Conservation (phyloP, 2,329 filamentous ascomycete genomes). For the Fusarium sp. region DNA sequence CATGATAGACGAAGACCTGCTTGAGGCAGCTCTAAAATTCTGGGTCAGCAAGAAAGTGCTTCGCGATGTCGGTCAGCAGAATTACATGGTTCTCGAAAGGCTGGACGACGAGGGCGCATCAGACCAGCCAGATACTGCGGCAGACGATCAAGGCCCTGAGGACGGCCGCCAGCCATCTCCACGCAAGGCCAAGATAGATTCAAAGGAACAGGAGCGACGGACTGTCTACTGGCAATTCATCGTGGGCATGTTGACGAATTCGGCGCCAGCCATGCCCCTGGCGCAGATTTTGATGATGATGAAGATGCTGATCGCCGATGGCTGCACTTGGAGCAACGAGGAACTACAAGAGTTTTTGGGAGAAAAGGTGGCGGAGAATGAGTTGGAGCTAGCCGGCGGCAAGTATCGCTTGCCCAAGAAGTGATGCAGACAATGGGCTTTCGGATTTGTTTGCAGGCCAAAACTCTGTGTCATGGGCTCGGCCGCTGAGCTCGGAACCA, state of each 20-base stretch:
- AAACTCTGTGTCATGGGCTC: conserved; percentile 10
- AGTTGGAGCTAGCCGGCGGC: conserved; percentile 76
- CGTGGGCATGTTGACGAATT: conserved; percentile 93
- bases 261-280: conserved; percentile 82
- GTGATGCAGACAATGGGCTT: conserved; percentile 48
- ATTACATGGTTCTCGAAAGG: conserved; percentile 77
- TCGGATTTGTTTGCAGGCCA: conserved; percentile 3
- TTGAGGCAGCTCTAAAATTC: conserved; percentile 75
- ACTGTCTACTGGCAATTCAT: conserved; percentile 92
- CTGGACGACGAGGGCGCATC: conserved; percentile 56
- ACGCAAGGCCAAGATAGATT: conserved; percentile 68
- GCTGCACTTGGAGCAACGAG: conserved; percentile 90
- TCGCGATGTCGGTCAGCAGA: conserved; percentile 64
- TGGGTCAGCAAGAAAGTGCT: conserved; percentile 79
- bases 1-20: conserved; percentile 79
- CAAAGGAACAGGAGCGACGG: conserved; percentile 71
- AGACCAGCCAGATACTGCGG: conserved; percentile 49
- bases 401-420: conserved; percentile 77
- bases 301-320: conserved; percentile 88
- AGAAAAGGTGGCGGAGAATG: conserved; percentile 79
- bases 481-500: conserved; percentile 9
- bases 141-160: conserved; percentile 33
- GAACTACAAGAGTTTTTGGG: conserved; percentile 85
- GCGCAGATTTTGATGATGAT: conserved; percentile 92
- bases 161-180: conserved; percentile 54